Base-by-base conservation (phyloP, 768 basidiomycete species). In the Leccinum incarnatum region DNA sequence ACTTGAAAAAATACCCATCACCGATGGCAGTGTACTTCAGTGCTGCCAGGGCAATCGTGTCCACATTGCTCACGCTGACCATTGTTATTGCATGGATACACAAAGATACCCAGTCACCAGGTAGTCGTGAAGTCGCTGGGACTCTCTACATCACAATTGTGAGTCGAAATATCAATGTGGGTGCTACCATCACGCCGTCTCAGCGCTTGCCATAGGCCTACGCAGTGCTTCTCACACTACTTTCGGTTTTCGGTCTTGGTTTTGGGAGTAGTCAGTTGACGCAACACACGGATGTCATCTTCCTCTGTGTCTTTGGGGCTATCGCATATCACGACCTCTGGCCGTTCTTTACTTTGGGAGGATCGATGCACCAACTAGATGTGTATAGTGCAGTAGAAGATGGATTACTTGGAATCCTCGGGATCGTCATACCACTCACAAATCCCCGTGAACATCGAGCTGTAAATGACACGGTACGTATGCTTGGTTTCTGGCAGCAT, bases 251-350 rank as follows among this genome's bases (percentile, higher is more conserved):
- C n/a, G 40, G 30, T 12, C 21, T 57, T 40, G 32, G 37, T 21
- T 36, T 50, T 32, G 36, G 53, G 51, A 30, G 4, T 49, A 36
- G 5, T 5, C 53, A 37, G 23, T 25, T 62, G 17, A 30, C 75
- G 21, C 71, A 69, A 32, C 55, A 57, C n/a, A 29, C 42, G 15
- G 36, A 54, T 40, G 5, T 54, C 36, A 19, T 61, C 15, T 62
- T 54, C 21, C 21, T 42, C 46, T 30, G 25, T 53, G 52, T 9
- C 25, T 61, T 54, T 53, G 61, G 37, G 30, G 36, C 21, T 9
- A 37, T 56, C 36, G 40, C 55, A 23, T 53, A 51, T 32, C 51
- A 17, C 14, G 47, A 62, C 30, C 23, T 62, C 30, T 60, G 61
- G 61, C 61, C 61, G 14, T 46, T 53, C n/a, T 54, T 56, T 53